Percentiles rank a stretch among this genome's conserved stretches.
Conservation (phyloP, 805 yeast species). For the Monosporozyma aerobia region DNA sequence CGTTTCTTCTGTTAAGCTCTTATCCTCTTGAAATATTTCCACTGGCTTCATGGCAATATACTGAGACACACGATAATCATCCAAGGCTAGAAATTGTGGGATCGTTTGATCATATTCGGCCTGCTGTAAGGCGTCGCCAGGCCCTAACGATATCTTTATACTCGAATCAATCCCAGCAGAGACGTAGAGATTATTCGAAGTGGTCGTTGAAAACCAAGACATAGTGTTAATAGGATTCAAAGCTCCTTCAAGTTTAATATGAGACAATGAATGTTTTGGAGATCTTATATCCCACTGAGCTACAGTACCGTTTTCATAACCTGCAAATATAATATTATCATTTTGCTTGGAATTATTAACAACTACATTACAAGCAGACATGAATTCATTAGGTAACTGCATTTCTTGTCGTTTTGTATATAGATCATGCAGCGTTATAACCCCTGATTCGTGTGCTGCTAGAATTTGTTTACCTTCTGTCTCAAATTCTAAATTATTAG, state of each 20-base stretch:
- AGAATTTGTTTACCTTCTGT: conserved; percentile 36
- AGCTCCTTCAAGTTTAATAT: background rate
- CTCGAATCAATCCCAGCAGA: conserved; percentile 32
- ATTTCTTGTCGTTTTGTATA: conserved; percentile 16
- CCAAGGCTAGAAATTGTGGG: conserved; percentile 11
- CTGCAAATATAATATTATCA: conserved; percentile 21
- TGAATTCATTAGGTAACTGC: conserved; percentile 22
- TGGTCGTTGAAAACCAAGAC: background rate
- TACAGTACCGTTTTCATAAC: conserved; percentile 30
- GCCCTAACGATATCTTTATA: conserved; percentile 6
- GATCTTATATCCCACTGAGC: conserved; percentile 36
- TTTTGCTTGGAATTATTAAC: conserved; percentile 1
- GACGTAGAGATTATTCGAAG: conserved; percentile 8
- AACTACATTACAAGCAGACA: conserved; percentile 18
- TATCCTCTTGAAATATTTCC: background rate
- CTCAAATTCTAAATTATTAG: conserved; percentile 39
- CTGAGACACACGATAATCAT: conserved; percentile 14
- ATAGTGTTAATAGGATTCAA: background rate
- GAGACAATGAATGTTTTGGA: background rate
- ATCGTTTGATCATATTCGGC: background rate
- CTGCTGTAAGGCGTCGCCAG: background rate
- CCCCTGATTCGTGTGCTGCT: conserved; percentile 37
- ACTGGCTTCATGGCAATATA: background rate
- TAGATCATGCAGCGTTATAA: conserved; percentile 35
- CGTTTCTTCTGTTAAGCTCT: conserved; percentile 3